Evolutionary conservation across 805 yeast species (phyloP), one percentile per base, ranked within the genome.

Genomic region (Yarrowia osloensis): DNA sequence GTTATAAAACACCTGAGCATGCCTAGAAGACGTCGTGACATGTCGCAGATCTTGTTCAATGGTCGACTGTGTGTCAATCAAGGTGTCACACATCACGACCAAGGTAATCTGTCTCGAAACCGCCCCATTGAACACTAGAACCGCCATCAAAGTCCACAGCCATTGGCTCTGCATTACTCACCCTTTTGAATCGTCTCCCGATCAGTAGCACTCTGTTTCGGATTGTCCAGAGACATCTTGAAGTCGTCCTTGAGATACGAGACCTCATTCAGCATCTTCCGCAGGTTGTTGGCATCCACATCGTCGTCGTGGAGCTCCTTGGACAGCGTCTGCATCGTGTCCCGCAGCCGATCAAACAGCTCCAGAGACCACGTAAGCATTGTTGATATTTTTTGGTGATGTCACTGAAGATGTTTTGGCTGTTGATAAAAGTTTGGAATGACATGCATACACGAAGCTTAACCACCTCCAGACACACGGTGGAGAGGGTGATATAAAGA

Each of bases 161-260:
- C 29, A 28, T 28, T 28, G 7, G 29, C 7, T 28, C 19, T 15
- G 4, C 47, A 1, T 4, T 39, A 57, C 63, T 57, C 49, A 57
- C 63, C 63, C 26, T 61, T 61, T 13, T 29, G 31, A 22, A 61
- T 61, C 17, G 22, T 33, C 19, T 61, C 66, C 19, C 66, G 40
- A n/a, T 61, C 66, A 2, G 54, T 9, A 5, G 66, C 40, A n/a
- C 44, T 61, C 67, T 77, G 76, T 9, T 73, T 67, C 2, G 84
- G 84, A 5, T 76, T 72, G 11, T 71, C 70, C 33, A 81, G 72
- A 46, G 80, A 71, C 44, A 68, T 70, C 37, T 69, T 69, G 46
- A 81, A 70, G 67, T 81, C 85, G 3, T 71, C 67, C 59, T 63
- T 46, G 21, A 61, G 54, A 7, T 44, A 61, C 22, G 24, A 19